These are phyloP conservation scores for Gracilaria gracilis DNA, from an alignment of 23 red algal genomes.

Conservation along the genomic window DNA sequence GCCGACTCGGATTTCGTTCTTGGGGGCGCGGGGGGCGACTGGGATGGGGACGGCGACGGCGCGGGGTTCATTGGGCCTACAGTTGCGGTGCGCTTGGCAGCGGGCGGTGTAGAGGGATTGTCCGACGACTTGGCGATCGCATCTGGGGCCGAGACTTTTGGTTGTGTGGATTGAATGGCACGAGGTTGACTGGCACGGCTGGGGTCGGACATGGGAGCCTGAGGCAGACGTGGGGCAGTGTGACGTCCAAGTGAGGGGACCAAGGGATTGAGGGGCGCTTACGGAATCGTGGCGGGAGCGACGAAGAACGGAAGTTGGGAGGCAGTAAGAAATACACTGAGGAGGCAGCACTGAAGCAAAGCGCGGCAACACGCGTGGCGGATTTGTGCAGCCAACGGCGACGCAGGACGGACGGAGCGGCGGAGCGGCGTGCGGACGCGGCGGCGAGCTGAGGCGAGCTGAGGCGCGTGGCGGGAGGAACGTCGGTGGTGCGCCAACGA, in stretches of 20 bases:
- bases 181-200: no score
- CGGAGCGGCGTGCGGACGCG: neutral
- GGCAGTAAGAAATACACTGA: no score
- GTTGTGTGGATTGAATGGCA: neutral
- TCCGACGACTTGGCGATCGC: neutral
- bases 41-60: conserved; percentile 5
- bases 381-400: neutral
- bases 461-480: neutral
- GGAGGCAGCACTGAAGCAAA: no score
- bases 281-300: no score
- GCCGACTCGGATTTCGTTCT: neutral
- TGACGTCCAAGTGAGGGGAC: no score
- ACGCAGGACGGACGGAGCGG: neutral
- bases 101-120: neutral
- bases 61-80: neutral
- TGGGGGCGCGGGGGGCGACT: neutral
- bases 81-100: neutral
- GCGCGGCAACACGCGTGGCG: neutral
- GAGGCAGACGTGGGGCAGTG: no score
- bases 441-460: neutral
- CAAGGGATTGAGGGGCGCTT: no score
- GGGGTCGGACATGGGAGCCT: neutral
- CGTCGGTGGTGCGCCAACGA: neutral
- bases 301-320: no score
- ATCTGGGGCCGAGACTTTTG: neutral